Evolutionary conservation across 352 stramenopile species (phyloP).

Genomic region (Phytophthora parvispora): DNA sequence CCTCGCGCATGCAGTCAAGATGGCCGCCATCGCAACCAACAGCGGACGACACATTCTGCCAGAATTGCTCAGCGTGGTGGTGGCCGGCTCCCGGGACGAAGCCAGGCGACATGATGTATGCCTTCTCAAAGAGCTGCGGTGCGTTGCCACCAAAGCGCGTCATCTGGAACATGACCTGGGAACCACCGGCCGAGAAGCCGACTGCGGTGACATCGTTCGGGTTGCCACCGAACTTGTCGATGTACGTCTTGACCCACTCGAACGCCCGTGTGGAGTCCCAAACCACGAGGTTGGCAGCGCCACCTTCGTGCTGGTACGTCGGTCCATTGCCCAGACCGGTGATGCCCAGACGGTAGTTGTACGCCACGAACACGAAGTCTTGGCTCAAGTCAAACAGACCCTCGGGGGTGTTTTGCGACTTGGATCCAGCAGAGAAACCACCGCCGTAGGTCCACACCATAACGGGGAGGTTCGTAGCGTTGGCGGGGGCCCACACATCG

Average conservation of each 20-base stretch:
- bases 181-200: constrained; percentile 24
- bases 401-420: constrained; percentile 17
- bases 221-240: constrained; percentile 36
- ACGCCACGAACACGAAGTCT: constrained; percentile 31
- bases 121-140: constrained; percentile 21
- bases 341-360: constrained; percentile 39
- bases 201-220: constrained; percentile 37
- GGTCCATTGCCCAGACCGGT: constrained; percentile 21
- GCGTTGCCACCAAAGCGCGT: constrained; percentile 20
- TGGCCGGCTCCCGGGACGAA: constrained; percentile 15
- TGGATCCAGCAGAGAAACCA: constrained; percentile 19
- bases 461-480: constrained; percentile 27
- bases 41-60: constrained; percentile 19
- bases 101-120: constrained; percentile 25
- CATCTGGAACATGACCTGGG: constrained; percentile 25
- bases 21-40: constrained; percentile 16
- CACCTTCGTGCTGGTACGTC: constrained; percentile 28
- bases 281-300: constrained; percentile 24
- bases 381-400: constrained; percentile 18
- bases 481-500: constrained; percentile 30
- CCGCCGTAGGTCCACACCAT: constrained; percentile 42
- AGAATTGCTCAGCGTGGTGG: constrained; percentile 21
- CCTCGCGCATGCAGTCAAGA: constrained; percentile 14
- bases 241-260: constrained; percentile 40
- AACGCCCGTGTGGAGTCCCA: constrained; percentile 33